These are phyloP conservation scores for Epichloe scottii DNA, from an alignment of 2,329 filamentous ascomycete genomes.

Conservation along the genomic window DNA sequence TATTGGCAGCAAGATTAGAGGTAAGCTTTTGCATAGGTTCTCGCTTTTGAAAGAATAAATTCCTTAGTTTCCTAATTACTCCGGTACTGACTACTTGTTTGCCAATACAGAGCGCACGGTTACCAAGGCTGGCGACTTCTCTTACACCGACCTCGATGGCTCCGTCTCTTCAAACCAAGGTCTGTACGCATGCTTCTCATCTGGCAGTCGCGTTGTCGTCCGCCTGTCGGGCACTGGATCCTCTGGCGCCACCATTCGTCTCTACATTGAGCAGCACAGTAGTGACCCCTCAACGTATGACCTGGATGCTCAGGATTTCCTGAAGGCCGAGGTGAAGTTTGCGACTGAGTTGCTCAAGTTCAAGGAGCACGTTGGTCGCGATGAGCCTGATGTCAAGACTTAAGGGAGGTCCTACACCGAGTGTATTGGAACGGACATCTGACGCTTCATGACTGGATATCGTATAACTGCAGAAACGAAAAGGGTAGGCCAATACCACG, in stretches of 20 bases:
- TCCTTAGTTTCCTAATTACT: neutral
- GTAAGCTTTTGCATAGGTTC: slow-evolving; percentile 23
- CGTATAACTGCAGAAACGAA: neutral
- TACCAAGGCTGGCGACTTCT: slow-evolving; percentile 85
- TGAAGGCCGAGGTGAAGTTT: slow-evolving; percentile 78
- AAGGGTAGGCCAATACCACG: neutral
- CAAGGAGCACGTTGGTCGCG: slow-evolving; percentile 83
- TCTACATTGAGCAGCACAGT: slow-evolving; percentile 96
- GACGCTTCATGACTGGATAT: neutral
- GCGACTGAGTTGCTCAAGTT: slow-evolving; percentile 80
- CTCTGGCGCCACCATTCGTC: slow-evolving; percentile 86
- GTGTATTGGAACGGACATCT: neutral
- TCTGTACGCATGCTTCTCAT: slow-evolving; percentile 86
- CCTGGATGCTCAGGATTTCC: slow-evolving; percentile 81
- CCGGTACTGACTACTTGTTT: slow-evolving; percentile 1
- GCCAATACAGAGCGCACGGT: slow-evolving; percentile 55
- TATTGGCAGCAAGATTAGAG: slow-evolving; percentile 68
- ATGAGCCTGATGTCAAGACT: slow-evolving; percentile 93
- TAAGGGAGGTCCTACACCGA: slow-evolving; percentile 28
- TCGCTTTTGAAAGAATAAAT: too few species aligned
- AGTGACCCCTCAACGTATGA: slow-evolving; percentile 65
- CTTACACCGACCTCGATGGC: slow-evolving; percentile 96
- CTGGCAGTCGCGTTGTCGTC: slow-evolving; percentile 89
- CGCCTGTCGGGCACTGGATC: slow-evolving; percentile 90
- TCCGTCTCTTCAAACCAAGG: slow-evolving; percentile 94